These are phyloP conservation scores for Curvularia spicifera DNA, from an alignment of 2,329 filamentous ascomycete genomes.

Conservation along the genomic window DNA sequence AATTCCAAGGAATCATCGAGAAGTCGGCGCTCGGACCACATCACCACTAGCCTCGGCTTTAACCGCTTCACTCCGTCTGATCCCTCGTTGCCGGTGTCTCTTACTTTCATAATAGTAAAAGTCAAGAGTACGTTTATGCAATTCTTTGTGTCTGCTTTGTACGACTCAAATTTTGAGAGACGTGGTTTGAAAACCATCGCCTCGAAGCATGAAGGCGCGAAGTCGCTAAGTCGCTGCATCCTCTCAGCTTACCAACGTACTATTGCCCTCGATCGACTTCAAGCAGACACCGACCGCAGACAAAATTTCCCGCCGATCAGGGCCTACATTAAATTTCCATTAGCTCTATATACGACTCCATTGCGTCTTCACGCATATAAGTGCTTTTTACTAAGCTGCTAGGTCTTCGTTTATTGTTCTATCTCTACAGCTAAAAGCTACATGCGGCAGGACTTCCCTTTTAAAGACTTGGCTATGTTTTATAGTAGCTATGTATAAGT, in stretches of 20 bases:
- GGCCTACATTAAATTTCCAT: background rate
- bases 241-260: slow-evolving; percentile 18
- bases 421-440: background rate
- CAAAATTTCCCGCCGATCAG: background rate
- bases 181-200: no score
- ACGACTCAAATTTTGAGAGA: no score
- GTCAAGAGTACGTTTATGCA: background rate
- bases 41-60: slow-evolving; percentile 20
- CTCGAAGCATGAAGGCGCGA: background rate
- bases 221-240: background rate
- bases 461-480: no score
- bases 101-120: background rate
- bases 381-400: slow-evolving; percentile 6
- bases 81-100: background rate
- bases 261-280: slow-evolving; percentile 15
- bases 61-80: slow-evolving; percentile 7
- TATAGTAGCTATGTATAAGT: no score
- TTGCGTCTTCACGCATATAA: slow-evolving; percentile 5
- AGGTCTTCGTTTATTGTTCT: slow-evolving; percentile 10
- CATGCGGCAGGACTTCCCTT: background rate
- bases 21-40: slow-evolving; percentile 17
- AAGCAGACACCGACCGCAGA: slow-evolving; percentile 6
- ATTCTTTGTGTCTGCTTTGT: background rate
- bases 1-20: slow-evolving; percentile 21
- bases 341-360: background rate